phyloP scores from a whole-genome alignment of 768 basidiomycete genomes.

The Pisolithus sp. region DNA sequence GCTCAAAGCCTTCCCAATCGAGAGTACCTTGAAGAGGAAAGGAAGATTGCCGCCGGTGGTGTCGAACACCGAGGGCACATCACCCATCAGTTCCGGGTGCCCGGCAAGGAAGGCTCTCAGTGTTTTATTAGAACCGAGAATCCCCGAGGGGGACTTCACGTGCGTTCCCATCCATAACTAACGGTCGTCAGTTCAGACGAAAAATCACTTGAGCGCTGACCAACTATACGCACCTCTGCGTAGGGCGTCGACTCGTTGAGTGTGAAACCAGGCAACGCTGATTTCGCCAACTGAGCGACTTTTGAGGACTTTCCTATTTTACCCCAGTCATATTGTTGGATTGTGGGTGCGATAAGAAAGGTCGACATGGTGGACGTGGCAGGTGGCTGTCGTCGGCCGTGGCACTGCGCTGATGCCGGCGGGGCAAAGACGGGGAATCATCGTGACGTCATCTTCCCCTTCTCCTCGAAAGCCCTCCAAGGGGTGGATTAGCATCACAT shows the following conservation, averaged over 20 bases:
- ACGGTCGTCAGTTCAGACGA: background rate
- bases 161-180: constrained; percentile 99
- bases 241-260: constrained; percentile 74
- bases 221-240: constrained; percentile 67
- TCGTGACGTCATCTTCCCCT: no score
- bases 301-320: constrained; percentile 73
- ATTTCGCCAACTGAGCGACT: constrained; percentile 78
- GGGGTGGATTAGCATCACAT: no score
- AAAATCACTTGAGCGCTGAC: background rate
- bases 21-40: constrained; percentile 89
- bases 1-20: constrained; percentile 82
- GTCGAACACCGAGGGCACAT: constrained; percentile 50
- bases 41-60: constrained; percentile 66
- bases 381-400: no score
- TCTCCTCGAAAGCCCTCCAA: no score
- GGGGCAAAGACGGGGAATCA: no score
- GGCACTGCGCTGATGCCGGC: no score
- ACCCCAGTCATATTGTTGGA: constrained; percentile 94
- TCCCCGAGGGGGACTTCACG: constrained; percentile 58
- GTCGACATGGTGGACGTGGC: constrained; percentile 31
- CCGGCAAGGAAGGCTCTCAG: constrained; percentile 58
- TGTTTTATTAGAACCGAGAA: constrained; percentile 40
- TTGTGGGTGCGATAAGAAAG: constrained; percentile 78
- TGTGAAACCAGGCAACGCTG: constrained; percentile 54
- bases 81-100: constrained; percentile 66